phyloP scores from a whole-genome alignment of 805 yeast species.

The Zygosaccharomyces kombuchaensis region DNA sequence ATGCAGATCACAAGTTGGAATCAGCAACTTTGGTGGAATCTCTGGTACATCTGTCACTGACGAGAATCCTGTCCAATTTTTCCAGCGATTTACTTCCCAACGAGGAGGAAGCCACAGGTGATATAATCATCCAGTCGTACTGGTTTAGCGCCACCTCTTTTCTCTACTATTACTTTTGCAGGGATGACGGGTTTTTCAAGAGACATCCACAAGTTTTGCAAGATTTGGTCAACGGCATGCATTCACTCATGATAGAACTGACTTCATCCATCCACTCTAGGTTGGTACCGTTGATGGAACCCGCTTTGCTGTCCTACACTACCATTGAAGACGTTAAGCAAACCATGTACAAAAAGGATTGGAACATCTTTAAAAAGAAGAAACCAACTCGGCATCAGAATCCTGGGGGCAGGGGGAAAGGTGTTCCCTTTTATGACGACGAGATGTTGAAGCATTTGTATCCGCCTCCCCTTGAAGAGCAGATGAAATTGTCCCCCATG shows the following conservation, averaged over 20 bases:
- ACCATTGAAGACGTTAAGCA: conserved; percentile 79
- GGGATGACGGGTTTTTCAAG: conserved; percentile 56
- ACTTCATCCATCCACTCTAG: conserved; percentile 62
- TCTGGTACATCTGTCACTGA: conserved; percentile 54
- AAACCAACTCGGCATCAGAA: conserved; percentile 26
- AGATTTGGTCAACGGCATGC: conserved; percentile 51
- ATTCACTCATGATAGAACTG: conserved; percentile 60
- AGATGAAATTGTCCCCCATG: conserved; percentile 85
- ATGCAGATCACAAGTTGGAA: conserved; percentile 52
- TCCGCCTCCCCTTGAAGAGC: conserved; percentile 79
- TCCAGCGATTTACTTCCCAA: conserved; percentile 10
- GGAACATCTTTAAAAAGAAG: conserved; percentile 52
- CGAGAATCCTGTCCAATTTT: conserved; percentile 57
- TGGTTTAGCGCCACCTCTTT: conserved; percentile 84
- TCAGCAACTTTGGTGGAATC: conserved; percentile 54
- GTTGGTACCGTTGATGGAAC: conserved; percentile 53
- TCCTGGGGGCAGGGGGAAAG: conserved; percentile 12
- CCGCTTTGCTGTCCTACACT: conserved; percentile 67
- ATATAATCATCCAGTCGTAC: conserved; percentile 69
- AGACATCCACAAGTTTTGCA: conserved; percentile 57
- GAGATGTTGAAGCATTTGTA: conserved; percentile 71
- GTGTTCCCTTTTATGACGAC: conserved; percentile 45
- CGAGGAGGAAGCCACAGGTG: conserved; percentile 39
- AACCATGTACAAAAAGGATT: conserved; percentile 69
- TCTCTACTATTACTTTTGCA: conserved; percentile 68